Evolutionary conservation across 345 rosid genomes (phyloP), one percentile per base, ranked within the genome.

Genomic region (Brassica rapa): DNA sequence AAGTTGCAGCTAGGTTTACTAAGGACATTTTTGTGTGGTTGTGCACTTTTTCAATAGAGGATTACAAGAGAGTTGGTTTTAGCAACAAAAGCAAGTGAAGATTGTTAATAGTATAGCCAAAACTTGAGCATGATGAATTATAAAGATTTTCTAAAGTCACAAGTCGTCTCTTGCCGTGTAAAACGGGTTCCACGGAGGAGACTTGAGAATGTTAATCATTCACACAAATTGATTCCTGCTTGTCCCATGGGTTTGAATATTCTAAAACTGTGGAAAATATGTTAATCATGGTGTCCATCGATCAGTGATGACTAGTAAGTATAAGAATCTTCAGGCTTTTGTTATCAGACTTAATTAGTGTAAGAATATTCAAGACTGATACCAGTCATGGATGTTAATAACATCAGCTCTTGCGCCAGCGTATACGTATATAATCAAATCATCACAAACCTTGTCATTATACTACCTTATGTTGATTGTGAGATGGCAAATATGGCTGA

Each of bases 301-400:
- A 19, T 19, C 19, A 19, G 19, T 19, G 19, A 19, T 19, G 19
- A 19, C 19, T 19, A 19, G 19, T 19, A 19, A 19, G 19, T 19
- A 19, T 19, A 19, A 19, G 19, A 19, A 19, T 19, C 19, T 19
- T 19, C 19, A 19, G 19, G 19, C 19, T 19, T 19, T 19, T 19
- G 19, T 39, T 39, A 39, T 39, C 46, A 39, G 11, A 39, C 46
- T 39, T 39, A 39, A 39, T 9, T 8, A 39, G 49, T 41, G 49
- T 41, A 41, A 41, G 49, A 41, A 41, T 41, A 41, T 41, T 8
- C 49, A 94, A 61, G 97, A 89, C 74, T 88, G 91, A 73, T 91
- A 91, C 98, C 97, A 94, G 81, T 93, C 99, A 62, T 93, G 92
- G 23, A 94, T 85, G 82, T 94, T 94, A 57, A 93, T 84, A 78